phyloP scores from a whole-genome alignment of 495 filamentous ascomycete genomes.

The Hypoxylon crocopeplum region DNA sequence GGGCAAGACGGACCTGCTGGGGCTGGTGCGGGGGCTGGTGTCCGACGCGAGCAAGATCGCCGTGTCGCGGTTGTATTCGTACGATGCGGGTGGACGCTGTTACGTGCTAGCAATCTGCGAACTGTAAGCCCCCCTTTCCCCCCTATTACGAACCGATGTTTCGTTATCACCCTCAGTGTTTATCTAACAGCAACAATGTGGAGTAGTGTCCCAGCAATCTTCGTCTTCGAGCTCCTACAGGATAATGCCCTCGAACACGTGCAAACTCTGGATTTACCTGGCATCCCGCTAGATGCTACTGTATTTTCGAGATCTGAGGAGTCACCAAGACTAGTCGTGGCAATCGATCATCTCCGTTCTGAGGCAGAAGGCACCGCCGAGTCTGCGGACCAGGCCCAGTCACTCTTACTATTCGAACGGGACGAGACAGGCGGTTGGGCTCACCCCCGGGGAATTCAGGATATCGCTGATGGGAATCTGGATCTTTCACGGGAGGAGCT shows the following conservation, averaged over 20 bases:
- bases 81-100: slow-evolving; percentile 26
- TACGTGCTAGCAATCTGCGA: slow-evolving; percentile 70
- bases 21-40: slow-evolving; percentile 42
- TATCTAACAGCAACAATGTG: slow-evolving; percentile 35
- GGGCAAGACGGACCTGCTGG: slow-evolving; percentile 59
- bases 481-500: slow-evolving; percentile 50
- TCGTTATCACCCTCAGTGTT: background rate
- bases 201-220: slow-evolving; percentile 65
- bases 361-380: slow-evolving; percentile 35
- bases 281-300: slow-evolving; percentile 67
- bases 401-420: slow-evolving; percentile 28
- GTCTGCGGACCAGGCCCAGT: background rate
- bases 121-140: slow-evolving; percentile 57
- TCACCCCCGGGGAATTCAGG: slow-evolving; percentile 17
- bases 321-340: slow-evolving; percentile 54
- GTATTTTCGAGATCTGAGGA: slow-evolving; percentile 25
- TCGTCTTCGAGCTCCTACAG: slow-evolving; percentile 59
- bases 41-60: slow-evolving; percentile 53
- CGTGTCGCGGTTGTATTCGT: slow-evolving; percentile 56
- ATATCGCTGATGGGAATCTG: slow-evolving; percentile 29
- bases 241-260: slow-evolving; percentile 53
- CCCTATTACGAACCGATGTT: background rate
- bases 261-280: slow-evolving; percentile 57
- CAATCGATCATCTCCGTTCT: slow-evolving; percentile 56
- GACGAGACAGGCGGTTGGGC: slow-evolving; percentile 25